Evolutionary conservation across 2,329 filamentous ascomycete species (phyloP).

Genomic region (Aspergillus ibericus): DNA sequence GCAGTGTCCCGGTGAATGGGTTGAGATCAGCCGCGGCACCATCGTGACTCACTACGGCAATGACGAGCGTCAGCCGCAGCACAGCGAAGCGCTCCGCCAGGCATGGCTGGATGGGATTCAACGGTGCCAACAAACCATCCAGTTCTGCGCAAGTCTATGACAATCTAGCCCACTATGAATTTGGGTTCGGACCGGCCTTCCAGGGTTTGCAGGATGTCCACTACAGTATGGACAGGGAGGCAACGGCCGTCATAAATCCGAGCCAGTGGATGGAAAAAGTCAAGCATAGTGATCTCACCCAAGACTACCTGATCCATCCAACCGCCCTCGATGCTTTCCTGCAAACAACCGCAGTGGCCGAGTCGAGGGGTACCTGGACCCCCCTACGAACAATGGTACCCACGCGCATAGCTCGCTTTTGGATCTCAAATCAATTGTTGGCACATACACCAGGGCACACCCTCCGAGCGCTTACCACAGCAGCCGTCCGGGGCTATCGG

Average conservation of each 20-base stretch:
- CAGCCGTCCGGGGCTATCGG: neutral
- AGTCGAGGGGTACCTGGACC: neutral
- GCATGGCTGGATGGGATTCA: neutral
- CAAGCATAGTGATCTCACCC: neutral
- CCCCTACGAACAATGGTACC: neutral
- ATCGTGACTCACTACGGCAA: neutral
- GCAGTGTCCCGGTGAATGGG: neutral
- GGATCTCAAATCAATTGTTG: neutral
- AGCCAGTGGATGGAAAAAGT: neutral
- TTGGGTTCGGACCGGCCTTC: neutral
- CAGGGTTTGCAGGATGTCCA: neutral
- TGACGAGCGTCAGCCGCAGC: neutral
- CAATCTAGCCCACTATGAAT: neutral
- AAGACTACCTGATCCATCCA: conserved; percentile 4
- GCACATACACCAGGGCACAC: neutral
- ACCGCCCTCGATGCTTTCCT: conserved; percentile 5
- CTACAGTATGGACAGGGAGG: neutral
- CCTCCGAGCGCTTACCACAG: neutral
- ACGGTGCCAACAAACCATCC: neutral
- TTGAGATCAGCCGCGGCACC: neutral
- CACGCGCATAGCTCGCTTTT: neutral
- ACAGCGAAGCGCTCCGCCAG: neutral
- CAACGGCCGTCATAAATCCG: neutral
- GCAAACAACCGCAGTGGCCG: neutral
- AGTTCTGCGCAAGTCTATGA: neutral